Evolutionary conservation across 768 basidiomycete species (phyloP), one percentile per base, ranked within the genome.

Genomic region (Phanerodontia chrysosporium): DNA sequence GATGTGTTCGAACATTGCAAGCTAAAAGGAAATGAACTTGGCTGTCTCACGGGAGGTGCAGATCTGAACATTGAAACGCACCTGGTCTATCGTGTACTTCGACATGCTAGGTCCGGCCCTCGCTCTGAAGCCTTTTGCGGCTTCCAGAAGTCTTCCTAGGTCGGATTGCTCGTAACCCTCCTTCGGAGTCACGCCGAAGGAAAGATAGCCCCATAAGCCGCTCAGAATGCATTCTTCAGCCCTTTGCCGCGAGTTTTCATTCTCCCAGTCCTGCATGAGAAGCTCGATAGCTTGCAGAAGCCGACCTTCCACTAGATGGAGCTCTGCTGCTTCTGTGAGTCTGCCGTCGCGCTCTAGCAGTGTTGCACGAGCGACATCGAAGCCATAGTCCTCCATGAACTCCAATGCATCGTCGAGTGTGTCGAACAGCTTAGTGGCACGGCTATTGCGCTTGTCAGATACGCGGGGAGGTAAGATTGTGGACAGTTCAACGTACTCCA

Each of bases 341-440:
- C 73, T 72, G 16, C 76, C 78, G 9, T 74, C 71, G 3, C 68
- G 68, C 30, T 76, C 74, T 12, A 85, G 72, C 3, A 88, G 65
- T 0, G 69, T 68, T 0, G 78, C 78, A 9, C 74, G 80, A 12
- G 80, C 78, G 18, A 76, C 63, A 65, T 84, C 81, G 18, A 88
- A 71, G 46, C 78, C 79, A 48, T 77, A 76, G 5, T 82, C 77
- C 46, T 83, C 79, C 10, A 83, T 73, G 59, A 83, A 89, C 49
- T 80, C 77, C n/a, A 85, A 59, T 27, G 76, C 76, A 25, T 86
- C 83, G 24, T 88, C 82, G 0, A 73, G 65, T 1, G 76, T 73
- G 0, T 69, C 59, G 59, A 89, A 89, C 1, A 89, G 66, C 8
- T 65, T 57, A 46, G 71, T 55, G n/a, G 77, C 77, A 65, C 78